Evolutionary conservation across 176 grass and related monocot species (phyloP).

Genomic region (barley (Hordeum vulgare)): DNA sequence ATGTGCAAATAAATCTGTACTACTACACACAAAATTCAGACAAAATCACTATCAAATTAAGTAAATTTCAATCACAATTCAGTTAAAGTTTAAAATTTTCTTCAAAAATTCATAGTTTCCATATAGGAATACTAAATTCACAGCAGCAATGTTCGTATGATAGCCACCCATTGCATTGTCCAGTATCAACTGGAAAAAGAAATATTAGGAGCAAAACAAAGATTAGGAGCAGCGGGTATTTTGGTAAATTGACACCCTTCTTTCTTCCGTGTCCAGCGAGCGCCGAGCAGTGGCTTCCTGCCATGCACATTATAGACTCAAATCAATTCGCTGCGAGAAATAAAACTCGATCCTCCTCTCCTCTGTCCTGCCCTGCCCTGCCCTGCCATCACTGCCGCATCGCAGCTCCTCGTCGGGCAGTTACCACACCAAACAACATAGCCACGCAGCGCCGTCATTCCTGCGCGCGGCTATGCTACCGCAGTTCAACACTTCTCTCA

Average conservation of each 20-base stretch:
- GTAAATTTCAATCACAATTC: too few relatives aligned
- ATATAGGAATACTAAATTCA: too few relatives aligned
- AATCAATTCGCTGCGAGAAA: constrained; percentile 2
- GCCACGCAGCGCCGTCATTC: background rate
- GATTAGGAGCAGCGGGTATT: background rate
- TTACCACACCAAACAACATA: background rate
- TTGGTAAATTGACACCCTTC: background rate
- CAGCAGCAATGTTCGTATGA: too few relatives aligned
- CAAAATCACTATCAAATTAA: too few relatives aligned
- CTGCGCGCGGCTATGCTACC: constrained; percentile 42
- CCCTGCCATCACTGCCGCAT: constrained; percentile 25
- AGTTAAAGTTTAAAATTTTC: too few relatives aligned
- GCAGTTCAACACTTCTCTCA: constrained; percentile 35
- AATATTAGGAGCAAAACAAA: too few relatives aligned
- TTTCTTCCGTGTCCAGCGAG: background rate
- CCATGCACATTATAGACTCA: constrained; percentile 23
- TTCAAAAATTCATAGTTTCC: too few relatives aligned
- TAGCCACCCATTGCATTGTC: too few relatives aligned
- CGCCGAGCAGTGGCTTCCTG: background rate
- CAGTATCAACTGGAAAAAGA: too few relatives aligned
- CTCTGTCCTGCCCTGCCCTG: background rate
- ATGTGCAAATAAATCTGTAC: too few relatives aligned
- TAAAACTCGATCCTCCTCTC: constrained; percentile 1
- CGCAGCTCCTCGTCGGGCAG: background rate
- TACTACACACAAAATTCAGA: too few relatives aligned